phyloP scores from a whole-genome alignment of 2,329 filamentous ascomycete species.

The Cladophialophora carrionii region DNA sequence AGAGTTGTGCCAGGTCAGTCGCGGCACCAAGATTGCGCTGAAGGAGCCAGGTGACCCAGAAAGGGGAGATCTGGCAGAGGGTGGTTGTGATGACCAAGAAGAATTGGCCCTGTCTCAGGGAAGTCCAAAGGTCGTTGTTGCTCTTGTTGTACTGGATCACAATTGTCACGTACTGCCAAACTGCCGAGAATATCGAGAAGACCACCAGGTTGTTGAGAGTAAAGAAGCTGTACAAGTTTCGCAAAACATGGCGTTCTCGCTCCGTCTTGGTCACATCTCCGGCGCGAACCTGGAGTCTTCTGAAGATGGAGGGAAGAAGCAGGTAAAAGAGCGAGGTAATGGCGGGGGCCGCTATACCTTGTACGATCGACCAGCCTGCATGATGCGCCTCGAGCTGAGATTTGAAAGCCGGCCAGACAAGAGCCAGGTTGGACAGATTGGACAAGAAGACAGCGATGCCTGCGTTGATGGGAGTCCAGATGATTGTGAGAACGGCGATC shows the following conservation, averaged over 20 bases:
- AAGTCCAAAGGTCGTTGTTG: conserved; percentile 67
- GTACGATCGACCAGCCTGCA: conserved; percentile 79
- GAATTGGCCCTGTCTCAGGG: conserved; percentile 67
- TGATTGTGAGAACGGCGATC: conserved; percentile 75
- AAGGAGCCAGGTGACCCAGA: conserved; percentile 92
- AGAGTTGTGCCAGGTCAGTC: conserved; percentile 88
- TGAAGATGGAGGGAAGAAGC: conserved; percentile 86
- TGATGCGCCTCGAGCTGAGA: conserved; percentile 64
- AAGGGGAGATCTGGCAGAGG: conserved; percentile 79
- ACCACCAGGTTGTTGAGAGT: conserved; percentile 95
- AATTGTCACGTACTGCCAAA: conserved; percentile 72
- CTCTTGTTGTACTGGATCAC: conserved; percentile 64
- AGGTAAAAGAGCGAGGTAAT: conserved; percentile 86
- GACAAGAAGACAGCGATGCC: conserved; percentile 92
- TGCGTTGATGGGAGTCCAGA: conserved; percentile 92
- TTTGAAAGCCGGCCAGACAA: conserved; percentile 77
- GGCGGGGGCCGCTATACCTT: conserved; percentile 88
- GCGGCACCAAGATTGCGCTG: conserved; percentile 92
- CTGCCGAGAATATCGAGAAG: conserved; percentile 85
- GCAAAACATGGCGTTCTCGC: conserved; percentile 85
- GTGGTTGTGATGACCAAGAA: conserved; percentile 69
- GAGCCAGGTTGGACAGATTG: conserved; percentile 77
- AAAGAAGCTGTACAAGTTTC: conserved; percentile 92
- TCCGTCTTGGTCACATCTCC: conserved; percentile 92
- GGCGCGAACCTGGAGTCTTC: conserved; percentile 77